Evolutionary conservation across 768 basidiomycete species (phyloP).

Genomic region (Coprinopsis marcescibilis): DNA sequence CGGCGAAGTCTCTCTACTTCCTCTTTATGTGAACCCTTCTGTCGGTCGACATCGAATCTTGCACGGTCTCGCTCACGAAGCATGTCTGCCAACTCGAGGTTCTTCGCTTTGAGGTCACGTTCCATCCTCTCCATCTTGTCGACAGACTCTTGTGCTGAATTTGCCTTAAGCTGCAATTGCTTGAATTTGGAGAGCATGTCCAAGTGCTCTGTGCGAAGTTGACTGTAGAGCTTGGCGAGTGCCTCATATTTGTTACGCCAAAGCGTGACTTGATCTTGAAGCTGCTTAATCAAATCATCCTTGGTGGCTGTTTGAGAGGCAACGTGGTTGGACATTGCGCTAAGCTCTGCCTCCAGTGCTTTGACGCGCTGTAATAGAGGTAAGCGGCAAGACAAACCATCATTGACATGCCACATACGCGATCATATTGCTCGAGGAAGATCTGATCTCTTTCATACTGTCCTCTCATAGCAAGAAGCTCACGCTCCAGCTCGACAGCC

Average conservation of each 20-base stretch:
- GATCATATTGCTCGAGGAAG: slow-evolving; percentile 95
- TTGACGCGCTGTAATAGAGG: slow-evolving; percentile 70
- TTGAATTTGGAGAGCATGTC: slow-evolving; percentile 98
- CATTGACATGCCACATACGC: slow-evolving; percentile 47
- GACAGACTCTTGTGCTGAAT: slow-evolving; percentile 95
- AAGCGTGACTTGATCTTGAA: slow-evolving; percentile 92
- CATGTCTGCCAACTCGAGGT: slow-evolving; percentile 97
- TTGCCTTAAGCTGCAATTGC: slow-evolving; percentile 94
- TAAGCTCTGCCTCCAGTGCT: slow-evolving; percentile 87
- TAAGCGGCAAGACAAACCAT: slow-evolving; percentile 8
- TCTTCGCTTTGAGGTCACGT: slow-evolving; percentile 96
- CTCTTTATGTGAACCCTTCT: slow-evolving; percentile 92
- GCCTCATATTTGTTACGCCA: slow-evolving; percentile 99
- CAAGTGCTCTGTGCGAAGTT: slow-evolving; percentile 93
- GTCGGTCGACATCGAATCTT: slow-evolving; percentile 89
- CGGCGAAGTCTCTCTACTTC: slow-evolving; percentile 89
- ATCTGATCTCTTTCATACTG: slow-evolving; percentile 99
- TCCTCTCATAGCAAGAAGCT: slow-evolving; percentile 88
- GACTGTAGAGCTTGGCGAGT: slow-evolving; percentile 96
- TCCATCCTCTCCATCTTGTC: slow-evolving; percentile 99
- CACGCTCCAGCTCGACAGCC: slow-evolving; percentile 78
- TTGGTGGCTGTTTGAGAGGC: slow-evolving; percentile 84
- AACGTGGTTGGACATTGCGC: slow-evolving; percentile 67
- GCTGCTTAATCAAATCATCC: slow-evolving; percentile 91
- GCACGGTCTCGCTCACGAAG: slow-evolving; percentile 95